Percentiles rank a stretch among this genome's conserved stretches.
Conservation (phyloP, 345 rosid species). For the Brassica cretica region DNA sequence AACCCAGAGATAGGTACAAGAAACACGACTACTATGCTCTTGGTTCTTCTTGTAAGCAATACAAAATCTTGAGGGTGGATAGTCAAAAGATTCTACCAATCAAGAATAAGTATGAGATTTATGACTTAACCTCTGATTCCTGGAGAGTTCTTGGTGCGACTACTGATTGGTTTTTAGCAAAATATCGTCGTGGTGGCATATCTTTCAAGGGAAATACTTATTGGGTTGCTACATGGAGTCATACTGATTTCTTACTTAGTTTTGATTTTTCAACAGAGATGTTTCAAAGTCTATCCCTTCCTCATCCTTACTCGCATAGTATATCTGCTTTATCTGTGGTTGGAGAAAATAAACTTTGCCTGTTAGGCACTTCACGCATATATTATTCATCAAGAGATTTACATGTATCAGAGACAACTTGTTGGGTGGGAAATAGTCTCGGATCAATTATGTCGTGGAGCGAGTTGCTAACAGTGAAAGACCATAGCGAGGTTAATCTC, state of each 20-base stretch:
- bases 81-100: neutral
- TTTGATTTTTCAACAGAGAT: constrained; percentile 6
- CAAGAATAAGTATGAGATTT: neutral
- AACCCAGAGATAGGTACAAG: neutral
- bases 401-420: neutral
- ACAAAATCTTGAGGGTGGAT: constrained; percentile 12
- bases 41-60: neutral
- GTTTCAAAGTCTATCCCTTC: neutral
- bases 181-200: neutral
- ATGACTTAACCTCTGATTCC: neutral
- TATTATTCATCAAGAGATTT: neutral
- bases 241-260: constrained; percentile 2
- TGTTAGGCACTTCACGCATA: neutral
- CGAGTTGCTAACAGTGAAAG: constrained; percentile 1
- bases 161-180: neutral
- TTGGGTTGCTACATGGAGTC: neutral
- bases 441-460: neutral
- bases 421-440: neutral
- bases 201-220: neutral
- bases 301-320: neutral
- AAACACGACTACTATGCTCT: neutral
- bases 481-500: neutral
- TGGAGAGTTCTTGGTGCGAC: neutral
- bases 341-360: neutral
- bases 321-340: neutral